Conservation (phyloP, 2,329 filamentous ascomycete genomes). For the Calonectria pauciramosa region DNA sequence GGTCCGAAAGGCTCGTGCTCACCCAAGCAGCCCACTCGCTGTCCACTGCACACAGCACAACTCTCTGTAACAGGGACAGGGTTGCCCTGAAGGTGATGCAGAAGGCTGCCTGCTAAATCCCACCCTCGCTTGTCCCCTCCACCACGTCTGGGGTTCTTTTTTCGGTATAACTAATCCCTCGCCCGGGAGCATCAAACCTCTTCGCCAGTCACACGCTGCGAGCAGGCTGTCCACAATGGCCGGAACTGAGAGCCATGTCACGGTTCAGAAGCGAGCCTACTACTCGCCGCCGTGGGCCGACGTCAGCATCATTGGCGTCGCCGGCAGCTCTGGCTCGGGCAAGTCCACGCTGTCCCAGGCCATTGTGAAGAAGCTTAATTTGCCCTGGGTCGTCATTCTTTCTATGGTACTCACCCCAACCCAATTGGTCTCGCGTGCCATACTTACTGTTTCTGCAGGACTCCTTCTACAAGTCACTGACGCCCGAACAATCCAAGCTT, state of each 20-base stretch:
- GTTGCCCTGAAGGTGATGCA: slow-evolving; percentile 19
- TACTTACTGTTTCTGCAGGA: slow-evolving; percentile 71
- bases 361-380: slow-evolving; percentile 88
- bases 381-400: slow-evolving; percentile 98
- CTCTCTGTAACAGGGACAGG: slow-evolving; percentile 23
- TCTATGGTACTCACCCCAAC: slow-evolving; percentile 80
- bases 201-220: slow-evolving; percentile 5
- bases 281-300: slow-evolving; percentile 97
- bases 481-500: slow-evolving; percentile 80
- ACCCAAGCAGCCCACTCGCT: slow-evolving; percentile 12
- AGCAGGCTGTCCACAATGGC: slow-evolving; percentile 31
- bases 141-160: slow-evolving; percentile 2
- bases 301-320: slow-evolving; percentile 95
- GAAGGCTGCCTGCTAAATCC: slow-evolving; percentile 20
- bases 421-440: not conserved
- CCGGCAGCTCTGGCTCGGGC: slow-evolving; percentile 92
- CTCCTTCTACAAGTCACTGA: slow-evolving; percentile 95
- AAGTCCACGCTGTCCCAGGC: slow-evolving; percentile 96
- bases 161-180: slow-evolving; percentile 14
- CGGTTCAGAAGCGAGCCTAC: slow-evolving; percentile 73
- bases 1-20: slow-evolving; percentile 39
- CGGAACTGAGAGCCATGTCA: slow-evolving; percentile 58
- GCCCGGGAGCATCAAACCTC: not conserved
- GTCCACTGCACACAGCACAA: slow-evolving; percentile 11
- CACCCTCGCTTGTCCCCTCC: slow-evolving; percentile 18